Percentiles rank a stretch among this genome's conserved stretches.
Evolutionary conservation across 495 filamentous ascomycete species (phyloP).

Genomic region (Penicillium canescens): DNA sequence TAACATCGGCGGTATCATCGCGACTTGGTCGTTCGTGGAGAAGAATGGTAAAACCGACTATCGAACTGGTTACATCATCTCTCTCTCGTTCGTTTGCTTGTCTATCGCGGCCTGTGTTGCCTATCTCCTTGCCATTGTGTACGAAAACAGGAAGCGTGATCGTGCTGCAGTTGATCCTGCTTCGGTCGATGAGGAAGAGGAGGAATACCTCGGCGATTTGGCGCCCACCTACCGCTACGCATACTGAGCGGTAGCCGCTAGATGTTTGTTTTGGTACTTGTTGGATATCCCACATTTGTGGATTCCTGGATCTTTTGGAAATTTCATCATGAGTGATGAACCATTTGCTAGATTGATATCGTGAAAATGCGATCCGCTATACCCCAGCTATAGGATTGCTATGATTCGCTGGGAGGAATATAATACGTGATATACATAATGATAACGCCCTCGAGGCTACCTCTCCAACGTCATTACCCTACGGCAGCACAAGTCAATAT

Average conservation of each 20-base stretch:
- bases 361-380: neutral
- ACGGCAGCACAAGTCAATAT: neutral
- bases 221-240: constrained; percentile 43
- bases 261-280: neutral
- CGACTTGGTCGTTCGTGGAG: constrained; percentile 76
- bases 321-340: neutral
- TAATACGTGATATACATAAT: neutral
- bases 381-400: neutral
- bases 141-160: constrained; percentile 68
- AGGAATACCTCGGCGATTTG: constrained; percentile 39
- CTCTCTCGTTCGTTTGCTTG: constrained; percentile 71
- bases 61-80: constrained; percentile 75
- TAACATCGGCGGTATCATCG: constrained; percentile 90
- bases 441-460: neutral
- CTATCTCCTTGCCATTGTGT: constrained; percentile 60
- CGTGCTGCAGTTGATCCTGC: constrained; percentile 21
- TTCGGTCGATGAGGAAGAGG: constrained; percentile 24
- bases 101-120: constrained; percentile 57
- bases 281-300: neutral
- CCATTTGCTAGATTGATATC: neutral
- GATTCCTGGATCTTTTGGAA: neutral
- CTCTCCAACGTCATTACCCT: neutral
- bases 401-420: neutral
- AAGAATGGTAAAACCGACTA: constrained; percentile 68
- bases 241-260: constrained; percentile 21